These are phyloP conservation scores for Yarrowia yakushimensis DNA, from an alignment of 805 yeast genomes.

Conservation along the genomic window DNA sequence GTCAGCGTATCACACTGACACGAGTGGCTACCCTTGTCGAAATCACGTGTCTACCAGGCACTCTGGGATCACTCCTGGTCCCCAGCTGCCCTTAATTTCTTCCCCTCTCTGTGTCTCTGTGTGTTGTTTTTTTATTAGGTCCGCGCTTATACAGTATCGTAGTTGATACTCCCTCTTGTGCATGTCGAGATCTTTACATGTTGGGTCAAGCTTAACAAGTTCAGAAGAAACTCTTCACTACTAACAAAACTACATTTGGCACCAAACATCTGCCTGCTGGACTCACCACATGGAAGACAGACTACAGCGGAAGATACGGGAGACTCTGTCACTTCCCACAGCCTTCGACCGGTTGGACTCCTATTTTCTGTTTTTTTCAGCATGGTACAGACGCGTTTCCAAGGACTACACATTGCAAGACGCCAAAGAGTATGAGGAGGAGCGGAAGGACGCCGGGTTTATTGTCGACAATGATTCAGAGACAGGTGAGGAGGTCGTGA, in stretches of 20 bases:
- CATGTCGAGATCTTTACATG: not conserved
- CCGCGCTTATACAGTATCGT: too few relatives aligned
- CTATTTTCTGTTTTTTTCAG: not conserved
- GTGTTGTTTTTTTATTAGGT: not conserved
- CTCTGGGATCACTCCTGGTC: too few relatives aligned
- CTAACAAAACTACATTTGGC: too few relatives aligned
- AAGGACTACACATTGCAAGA: not conserved
- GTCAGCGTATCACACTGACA: too few relatives aligned
- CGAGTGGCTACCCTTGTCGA: too few relatives aligned
- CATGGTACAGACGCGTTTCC: not conserved
- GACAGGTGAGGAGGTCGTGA: not conserved
- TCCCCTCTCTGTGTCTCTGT: too few relatives aligned
- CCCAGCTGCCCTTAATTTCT: too few relatives aligned
- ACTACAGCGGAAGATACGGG: not conserved
- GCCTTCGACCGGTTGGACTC: not conserved
- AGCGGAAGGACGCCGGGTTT: not conserved
- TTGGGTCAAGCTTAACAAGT: not conserved
- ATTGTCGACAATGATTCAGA: not conserved
- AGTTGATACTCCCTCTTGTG: not conserved
- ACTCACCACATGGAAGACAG: not conserved
- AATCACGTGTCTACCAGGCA: too few relatives aligned
- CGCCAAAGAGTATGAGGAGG: not conserved
- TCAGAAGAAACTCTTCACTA: not conserved
- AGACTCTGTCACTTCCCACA: not conserved
- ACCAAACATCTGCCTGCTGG: not conserved